A percentile compares a stretch with the other conserved stretches of the same genome.
These are phyloP conservation scores for Epichloe elymi DNA, from an alignment of 2,329 filamentous ascomycete genomes.

Conservation along the genomic window DNA sequence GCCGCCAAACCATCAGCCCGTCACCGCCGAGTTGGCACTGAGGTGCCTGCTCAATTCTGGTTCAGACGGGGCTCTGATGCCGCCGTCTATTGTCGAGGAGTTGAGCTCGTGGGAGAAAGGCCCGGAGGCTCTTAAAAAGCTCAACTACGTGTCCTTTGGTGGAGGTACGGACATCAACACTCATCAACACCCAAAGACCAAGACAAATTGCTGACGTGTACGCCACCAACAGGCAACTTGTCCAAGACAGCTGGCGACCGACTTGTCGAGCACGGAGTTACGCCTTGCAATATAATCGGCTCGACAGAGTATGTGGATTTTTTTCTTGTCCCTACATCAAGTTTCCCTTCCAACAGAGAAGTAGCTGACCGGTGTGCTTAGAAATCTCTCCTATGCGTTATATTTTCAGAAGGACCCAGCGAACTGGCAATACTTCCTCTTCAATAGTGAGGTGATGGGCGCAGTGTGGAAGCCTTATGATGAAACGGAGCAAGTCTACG, in stretches of 20 bases:
- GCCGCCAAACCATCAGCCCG: slow-evolving; percentile 17
- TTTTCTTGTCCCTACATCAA: not conserved
- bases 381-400: slow-evolving; percentile 21
- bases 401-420: slow-evolving; percentile 19
- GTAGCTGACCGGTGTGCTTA: slow-evolving; percentile 7
- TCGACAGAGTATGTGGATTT: slow-evolving; percentile 26
- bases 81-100: slow-evolving; percentile 30
- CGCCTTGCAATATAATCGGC: slow-evolving; percentile 23
- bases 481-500: slow-evolving; percentile 6
- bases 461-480: slow-evolving; percentile 23
- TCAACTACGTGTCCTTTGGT: slow-evolving; percentile 22
- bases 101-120: slow-evolving; percentile 22
- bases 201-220: not conserved
- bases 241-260: slow-evolving; percentile 23
- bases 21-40: slow-evolving; percentile 21
- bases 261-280: slow-evolving; percentile 22
- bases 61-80: slow-evolving; percentile 17
- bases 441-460: slow-evolving; percentile 27
- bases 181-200: slow-evolving; percentile 1
- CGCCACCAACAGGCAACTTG: slow-evolving; percentile 20
- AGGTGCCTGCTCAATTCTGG: slow-evolving; percentile 17
- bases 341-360: not conserved
- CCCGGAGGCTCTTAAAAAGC: slow-evolving; percentile 17
- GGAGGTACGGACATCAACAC: slow-evolving; percentile 19
- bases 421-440: slow-evolving; percentile 30